phyloP scores from a whole-genome alignment of 768 basidiomycete species.

The Serendipita sp. region DNA sequence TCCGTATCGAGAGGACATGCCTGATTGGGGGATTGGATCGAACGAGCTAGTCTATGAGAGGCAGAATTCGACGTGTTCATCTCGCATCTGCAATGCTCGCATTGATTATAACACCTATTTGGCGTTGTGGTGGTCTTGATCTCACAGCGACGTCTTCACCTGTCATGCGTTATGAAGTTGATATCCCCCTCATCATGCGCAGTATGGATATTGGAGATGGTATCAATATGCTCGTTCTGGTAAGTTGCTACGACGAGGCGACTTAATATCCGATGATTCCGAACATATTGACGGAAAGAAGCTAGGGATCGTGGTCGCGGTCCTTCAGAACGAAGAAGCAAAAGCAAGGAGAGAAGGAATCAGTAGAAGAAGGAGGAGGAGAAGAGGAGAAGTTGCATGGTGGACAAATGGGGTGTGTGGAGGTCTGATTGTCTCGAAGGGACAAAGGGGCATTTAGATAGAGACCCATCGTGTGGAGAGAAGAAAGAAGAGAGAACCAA shows the following conservation, averaged over 20 bases:
- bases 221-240: too few species aligned
- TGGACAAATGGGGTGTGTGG: slow-evolving; percentile 56
- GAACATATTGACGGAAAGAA: slow-evolving; percentile 10
- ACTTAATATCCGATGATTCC: background rate
- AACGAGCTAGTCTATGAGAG: too few species aligned
- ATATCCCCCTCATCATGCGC: background rate
- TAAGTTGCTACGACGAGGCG: too few species aligned
- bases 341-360: background rate
- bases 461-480: slow-evolving; percentile 42
- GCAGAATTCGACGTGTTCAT: background rate
- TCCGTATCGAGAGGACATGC: slow-evolving; percentile 17
- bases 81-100: background rate
- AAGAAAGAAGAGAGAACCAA: background rate
- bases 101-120: background rate
- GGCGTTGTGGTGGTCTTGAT: slow-evolving; percentile 18
- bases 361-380: background rate
- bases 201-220: background rate
- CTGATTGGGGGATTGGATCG: slow-evolving; percentile 14
- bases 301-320: slow-evolving; percentile 6
- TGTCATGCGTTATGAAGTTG: too few species aligned
- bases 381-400: slow-evolving; percentile 26
- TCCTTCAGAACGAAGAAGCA: slow-evolving; percentile 6
- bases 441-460: slow-evolving; percentile 49
- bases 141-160: background rate
- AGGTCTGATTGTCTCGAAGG: slow-evolving; percentile 51